Percentiles rank a stretch among this genome's conserved stretches.
These are phyloP conservation scores for Arctium lappa DNA, from an alignment of 129 eudicot species.

Conservation along the genomic window DNA sequence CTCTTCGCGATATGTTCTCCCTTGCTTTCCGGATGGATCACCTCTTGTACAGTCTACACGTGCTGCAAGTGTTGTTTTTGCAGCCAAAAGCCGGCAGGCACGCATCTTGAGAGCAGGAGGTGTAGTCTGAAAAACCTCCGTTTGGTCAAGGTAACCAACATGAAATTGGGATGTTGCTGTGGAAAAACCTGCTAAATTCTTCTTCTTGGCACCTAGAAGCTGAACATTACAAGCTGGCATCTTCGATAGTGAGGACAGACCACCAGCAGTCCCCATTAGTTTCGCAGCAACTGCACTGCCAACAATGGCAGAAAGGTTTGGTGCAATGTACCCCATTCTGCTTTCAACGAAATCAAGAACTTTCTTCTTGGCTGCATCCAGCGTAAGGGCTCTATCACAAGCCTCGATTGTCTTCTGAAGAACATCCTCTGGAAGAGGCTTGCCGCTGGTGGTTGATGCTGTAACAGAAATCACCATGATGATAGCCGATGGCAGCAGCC, in stretches of 20 bases:
- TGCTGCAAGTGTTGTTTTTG: slow-evolving; percentile 87
- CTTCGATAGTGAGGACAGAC: slow-evolving; percentile 62
- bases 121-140: slow-evolving; percentile 87
- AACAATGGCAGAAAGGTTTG: slow-evolving; percentile 80
- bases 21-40: slow-evolving; percentile 80
- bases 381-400: slow-evolving; percentile 81
- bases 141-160: slow-evolving; percentile 88
- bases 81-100: slow-evolving; percentile 81
- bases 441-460: slow-evolving; percentile 90
- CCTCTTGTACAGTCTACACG: slow-evolving; percentile 93
- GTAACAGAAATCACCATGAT: slow-evolving; percentile 94
- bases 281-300: slow-evolving; percentile 98
- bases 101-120: slow-evolving; percentile 87
- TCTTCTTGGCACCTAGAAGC: slow-evolving; percentile 76
- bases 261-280: slow-evolving; percentile 92
- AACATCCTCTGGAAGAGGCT: slow-evolving; percentile 78
- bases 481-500: slow-evolving; percentile 76
- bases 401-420: slow-evolving; percentile 80
- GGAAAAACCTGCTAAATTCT: slow-evolving; percentile 87
- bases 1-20: slow-evolving; percentile 75
- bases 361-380: slow-evolving; percentile 78
- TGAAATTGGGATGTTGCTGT: slow-evolving; percentile 86
- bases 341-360: slow-evolving; percentile 86
- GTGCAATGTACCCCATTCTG: slow-evolving; percentile 91
- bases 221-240: slow-evolving; percentile 97